Conservation (phyloP, 2,329 filamentous ascomycete genomes). For the Aspergillus uvarum region DNA sequence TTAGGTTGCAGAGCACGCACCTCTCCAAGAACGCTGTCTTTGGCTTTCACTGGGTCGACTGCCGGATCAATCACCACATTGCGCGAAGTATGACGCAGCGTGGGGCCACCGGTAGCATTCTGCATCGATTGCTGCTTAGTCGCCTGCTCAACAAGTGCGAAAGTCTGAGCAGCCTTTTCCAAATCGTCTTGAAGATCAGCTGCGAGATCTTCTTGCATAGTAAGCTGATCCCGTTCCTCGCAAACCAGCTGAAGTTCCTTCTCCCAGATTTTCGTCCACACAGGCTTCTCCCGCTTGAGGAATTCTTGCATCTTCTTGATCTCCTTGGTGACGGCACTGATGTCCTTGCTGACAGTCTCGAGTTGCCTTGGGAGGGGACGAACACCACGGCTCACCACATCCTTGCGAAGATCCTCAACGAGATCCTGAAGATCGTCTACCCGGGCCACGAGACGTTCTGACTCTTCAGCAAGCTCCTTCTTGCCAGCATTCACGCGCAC, state of each 20-base stretch:
- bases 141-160: conserved; percentile 91
- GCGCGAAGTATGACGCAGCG: conserved; percentile 54
- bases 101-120: conserved; percentile 47
- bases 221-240: conserved; percentile 90
- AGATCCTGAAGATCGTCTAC: conserved; percentile 97
- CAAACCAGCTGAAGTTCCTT: conserved; percentile 94
- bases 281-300: conserved; percentile 84
- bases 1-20: conserved; percentile 92
- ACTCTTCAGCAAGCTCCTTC: conserved; percentile 81
- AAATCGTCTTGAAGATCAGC: conserved; percentile 91
- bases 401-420: conserved; percentile 94
- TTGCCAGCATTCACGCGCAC: conserved; percentile 83
- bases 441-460: conserved; percentile 82
- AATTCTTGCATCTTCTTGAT: conserved; percentile 93
- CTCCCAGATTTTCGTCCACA: conserved; percentile 99
- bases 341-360: conserved; percentile 84
- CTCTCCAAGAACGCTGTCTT: conserved; percentile 88
- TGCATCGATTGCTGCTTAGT: conserved; percentile 94
- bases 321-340: conserved; percentile 75
- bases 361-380: conserved; percentile 87
- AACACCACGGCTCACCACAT: conserved; percentile 90
- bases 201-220: conserved; percentile 92
- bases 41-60: conserved; percentile 74
- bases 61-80: conserved; percentile 50
- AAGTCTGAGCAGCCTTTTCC: conserved; percentile 90